Percentiles rank a stretch among this genome's conserved stretches.
Evolutionary conservation across 75 land plant genomes (phyloP).

Genomic region (Selaginella moellendorffii): DNA sequence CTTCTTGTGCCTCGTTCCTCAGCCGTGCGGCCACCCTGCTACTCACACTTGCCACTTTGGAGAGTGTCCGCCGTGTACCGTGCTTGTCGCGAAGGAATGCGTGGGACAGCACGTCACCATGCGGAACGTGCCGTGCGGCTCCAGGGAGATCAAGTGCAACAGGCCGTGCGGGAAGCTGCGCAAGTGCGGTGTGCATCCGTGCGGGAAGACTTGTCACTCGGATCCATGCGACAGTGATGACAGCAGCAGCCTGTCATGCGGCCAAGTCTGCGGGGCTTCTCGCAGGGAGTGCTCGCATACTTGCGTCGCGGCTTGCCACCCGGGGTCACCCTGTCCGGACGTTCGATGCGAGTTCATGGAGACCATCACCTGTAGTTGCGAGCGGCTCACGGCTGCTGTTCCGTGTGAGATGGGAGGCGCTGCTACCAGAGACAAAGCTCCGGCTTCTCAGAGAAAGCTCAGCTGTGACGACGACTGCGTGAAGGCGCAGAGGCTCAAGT

Average conservation of each 20-base stretch:
- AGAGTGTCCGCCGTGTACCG: conserved; percentile 91
- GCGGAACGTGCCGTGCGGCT: conserved; percentile 93
- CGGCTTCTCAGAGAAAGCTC: conserved; percentile 78
- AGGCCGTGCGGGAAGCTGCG: conserved; percentile 81
- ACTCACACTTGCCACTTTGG: conserved; percentile 89
- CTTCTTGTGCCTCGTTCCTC: conserved; percentile 63
- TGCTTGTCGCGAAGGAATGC: conserved; percentile 74
- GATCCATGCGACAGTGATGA: conserved; percentile 54
- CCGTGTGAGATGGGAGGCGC: conserved; percentile 83
- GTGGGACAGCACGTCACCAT: conserved; percentile 77
- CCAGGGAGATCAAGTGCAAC: conserved; percentile 86
- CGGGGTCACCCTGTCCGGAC: conserved; percentile 68
- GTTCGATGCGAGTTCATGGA: conserved; percentile 60
- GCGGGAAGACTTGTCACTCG: conserved; percentile 69
- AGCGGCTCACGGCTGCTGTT: conserved; percentile 56
- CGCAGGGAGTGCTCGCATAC: conserved; percentile 91
- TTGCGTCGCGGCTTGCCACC: conserved; percentile 74
- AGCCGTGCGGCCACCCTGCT: conserved; percentile 83
- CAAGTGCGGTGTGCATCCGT: conserved; percentile 93
- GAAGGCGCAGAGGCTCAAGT: conserved; percentile 55
- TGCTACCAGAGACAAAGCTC: conserved; percentile 43
- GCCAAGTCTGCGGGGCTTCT: conserved; percentile 88
- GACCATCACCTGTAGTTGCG: conserved; percentile 77
- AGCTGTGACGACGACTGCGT: conserved; percentile 85
- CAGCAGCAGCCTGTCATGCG: conserved; percentile 39